phyloP scores from a whole-genome alignment of 2,329 filamentous ascomycete genomes.

The Nigrospora osmanthi region DNA sequence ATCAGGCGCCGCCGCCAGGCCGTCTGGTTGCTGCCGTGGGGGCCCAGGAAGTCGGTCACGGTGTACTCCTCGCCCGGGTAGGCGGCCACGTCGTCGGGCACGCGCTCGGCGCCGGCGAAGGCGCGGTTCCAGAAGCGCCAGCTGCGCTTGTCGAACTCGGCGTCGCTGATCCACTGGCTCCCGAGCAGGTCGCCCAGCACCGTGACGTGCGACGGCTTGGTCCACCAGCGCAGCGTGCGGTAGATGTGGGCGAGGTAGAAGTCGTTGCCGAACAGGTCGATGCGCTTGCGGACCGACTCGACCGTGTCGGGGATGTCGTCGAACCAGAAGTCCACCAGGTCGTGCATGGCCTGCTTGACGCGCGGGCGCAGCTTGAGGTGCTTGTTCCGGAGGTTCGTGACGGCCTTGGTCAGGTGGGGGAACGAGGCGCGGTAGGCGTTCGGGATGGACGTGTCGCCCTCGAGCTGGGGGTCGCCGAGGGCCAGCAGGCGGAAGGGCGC shows the following conservation, averaged over 20 bases:
- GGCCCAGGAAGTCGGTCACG: constrained; percentile 40
- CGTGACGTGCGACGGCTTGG: constrained; percentile 74
- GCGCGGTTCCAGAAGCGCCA: constrained; percentile 74
- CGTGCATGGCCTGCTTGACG: constrained; percentile 45
- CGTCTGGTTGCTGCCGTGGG: constrained; percentile 34
- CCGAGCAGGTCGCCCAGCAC: constrained; percentile 89
- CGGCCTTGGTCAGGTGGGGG: constrained; percentile 41
- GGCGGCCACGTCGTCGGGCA: constrained; percentile 47
- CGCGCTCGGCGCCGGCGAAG: constrained; percentile 59
- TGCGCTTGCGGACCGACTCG: constrained; percentile 62
- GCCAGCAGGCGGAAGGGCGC: constrained; percentile 83
- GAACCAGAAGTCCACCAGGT: constrained; percentile 51
- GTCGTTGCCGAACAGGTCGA: constrained; percentile 92
- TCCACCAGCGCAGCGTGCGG: constrained; percentile 75
- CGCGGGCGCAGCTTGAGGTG: constrained; percentile 43
- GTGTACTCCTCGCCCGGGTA: constrained; percentile 42
- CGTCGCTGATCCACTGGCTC: constrained; percentile 87
- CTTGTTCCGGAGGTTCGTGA: constrained; percentile 39
- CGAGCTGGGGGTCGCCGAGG: constrained; percentile 86
- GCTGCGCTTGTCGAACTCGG: constrained; percentile 71
- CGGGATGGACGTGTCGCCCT: constrained; percentile 81
- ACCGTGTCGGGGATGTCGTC: constrained; percentile 63
- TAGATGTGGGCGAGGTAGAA: constrained; percentile 92
- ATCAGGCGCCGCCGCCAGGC: constrained; percentile 73
- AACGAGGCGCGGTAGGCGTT: constrained; percentile 43